Evolutionary conservation across 78 protist species (phyloP).

Genomic region (Dictyostelium citrinum): DNA sequence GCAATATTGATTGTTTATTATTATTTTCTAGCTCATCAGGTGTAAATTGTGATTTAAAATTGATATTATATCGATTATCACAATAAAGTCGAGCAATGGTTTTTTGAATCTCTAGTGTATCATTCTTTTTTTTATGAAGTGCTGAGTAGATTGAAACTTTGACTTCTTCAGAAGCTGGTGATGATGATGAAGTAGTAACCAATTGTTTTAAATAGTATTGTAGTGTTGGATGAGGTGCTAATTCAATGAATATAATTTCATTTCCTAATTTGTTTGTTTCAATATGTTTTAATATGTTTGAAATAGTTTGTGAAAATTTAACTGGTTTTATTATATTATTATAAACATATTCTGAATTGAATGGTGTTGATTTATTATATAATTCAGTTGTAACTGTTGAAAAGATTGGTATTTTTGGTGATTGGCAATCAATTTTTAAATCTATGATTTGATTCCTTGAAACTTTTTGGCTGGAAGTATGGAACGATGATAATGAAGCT

Average conservation of each 20-base stretch:
- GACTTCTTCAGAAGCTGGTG: not conserved
- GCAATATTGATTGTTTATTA: not conserved
- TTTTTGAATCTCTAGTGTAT: not conserved
- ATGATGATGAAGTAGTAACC: not conserved
- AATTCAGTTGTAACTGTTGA: slow-evolving; percentile 21
- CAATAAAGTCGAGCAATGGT: not conserved
- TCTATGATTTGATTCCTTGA: not conserved
- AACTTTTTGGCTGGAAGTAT: slow-evolving; percentile 6
- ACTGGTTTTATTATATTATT: slow-evolving; percentile 15
- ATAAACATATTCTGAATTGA: not conserved
- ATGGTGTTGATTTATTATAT: not conserved
- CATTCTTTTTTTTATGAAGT: not conserved
- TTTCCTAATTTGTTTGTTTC: not conserved
- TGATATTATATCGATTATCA: not conserved
- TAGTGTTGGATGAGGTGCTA: slow-evolving; percentile 28
- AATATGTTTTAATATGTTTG: not conserved
- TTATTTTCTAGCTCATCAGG: not conserved
- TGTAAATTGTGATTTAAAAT: not conserved
- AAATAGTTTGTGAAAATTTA: not conserved
- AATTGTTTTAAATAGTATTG: not conserved
- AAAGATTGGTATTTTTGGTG: slow-evolving; percentile 38
- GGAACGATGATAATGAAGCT: slow-evolving; percentile 19
- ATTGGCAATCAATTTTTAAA: not conserved
- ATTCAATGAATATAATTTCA: not conserved
- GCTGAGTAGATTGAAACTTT: not conserved